These are phyloP conservation scores for Saposhnikovia divaricata DNA, from an alignment of 129 eudicot genomes.

Conservation along the genomic window DNA sequence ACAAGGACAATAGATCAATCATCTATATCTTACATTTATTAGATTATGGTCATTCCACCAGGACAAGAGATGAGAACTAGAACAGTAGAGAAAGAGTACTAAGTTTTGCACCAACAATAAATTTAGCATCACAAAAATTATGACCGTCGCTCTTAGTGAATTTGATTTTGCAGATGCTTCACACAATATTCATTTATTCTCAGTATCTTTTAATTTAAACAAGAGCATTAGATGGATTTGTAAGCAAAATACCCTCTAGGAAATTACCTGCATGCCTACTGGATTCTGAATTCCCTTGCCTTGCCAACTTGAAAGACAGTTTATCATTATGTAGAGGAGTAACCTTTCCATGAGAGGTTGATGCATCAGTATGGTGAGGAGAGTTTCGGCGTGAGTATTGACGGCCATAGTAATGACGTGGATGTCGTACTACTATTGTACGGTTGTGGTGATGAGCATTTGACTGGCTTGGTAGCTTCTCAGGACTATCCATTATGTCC, in stretches of 20 bases:
- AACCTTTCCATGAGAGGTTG: constrained; percentile 49
- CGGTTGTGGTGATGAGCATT: constrained; percentile 43
- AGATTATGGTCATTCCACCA: neutral
- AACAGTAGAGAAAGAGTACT: neutral
- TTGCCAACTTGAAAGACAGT: constrained; percentile 39
- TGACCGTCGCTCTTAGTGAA: neutral
- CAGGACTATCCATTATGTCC: constrained; percentile 43
- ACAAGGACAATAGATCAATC: neutral
- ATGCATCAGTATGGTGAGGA: constrained; percentile 35
- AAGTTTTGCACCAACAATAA: neutral
- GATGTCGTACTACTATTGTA: constrained; percentile 36
- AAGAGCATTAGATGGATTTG: neutral
- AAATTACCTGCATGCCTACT: constrained; percentile 40
- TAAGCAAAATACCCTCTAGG: neutral
- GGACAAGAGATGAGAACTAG: neutral
- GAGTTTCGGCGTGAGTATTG: constrained; percentile 48
- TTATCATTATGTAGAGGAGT: constrained; percentile 31
- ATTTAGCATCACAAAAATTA: neutral
- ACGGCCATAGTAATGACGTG: constrained; percentile 53
- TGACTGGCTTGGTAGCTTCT: constrained; percentile 28
- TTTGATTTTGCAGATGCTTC: neutral
- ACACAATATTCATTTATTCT: neutral
- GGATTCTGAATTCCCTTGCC: constrained; percentile 32
- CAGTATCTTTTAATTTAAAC: neutral
- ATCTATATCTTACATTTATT: neutral